A percentile compares a stretch with the other conserved stretches of the same genome.
Evolutionary conservation across 169 alveolate genomes (phyloP).

Genomic region (Plasmodium malariae): DNA sequence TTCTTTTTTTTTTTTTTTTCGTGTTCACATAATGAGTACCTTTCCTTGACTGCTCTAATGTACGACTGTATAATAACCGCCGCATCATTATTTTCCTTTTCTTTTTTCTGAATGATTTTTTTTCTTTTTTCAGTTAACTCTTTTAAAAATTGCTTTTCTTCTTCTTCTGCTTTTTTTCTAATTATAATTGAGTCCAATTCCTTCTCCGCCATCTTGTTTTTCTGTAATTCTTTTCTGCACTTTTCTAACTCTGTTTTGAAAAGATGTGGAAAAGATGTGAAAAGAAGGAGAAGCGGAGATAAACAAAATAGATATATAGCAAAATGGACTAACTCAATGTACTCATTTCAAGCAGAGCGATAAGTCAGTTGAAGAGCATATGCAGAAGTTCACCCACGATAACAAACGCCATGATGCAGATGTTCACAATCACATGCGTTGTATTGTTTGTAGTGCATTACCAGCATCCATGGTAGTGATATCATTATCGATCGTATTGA

Average conservation of each 20-base stretch:
- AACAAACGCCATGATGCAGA: too few species aligned
- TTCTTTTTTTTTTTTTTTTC: conserved; percentile 46
- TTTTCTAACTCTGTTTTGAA: conserved; percentile 14
- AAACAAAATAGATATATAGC: too few species aligned
- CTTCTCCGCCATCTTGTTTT: conserved; percentile 23
- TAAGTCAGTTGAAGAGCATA: too few species aligned
- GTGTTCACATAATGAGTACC: conserved; percentile 34
- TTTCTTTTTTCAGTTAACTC: conserved; percentile 52
- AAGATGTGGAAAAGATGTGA: too few species aligned
- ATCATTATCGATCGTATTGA: conserved; percentile 36
- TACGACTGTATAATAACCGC: conserved; percentile 64
- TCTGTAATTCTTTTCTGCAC: conserved; percentile 12
- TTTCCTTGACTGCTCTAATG: conserved; percentile 64
- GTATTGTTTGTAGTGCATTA: background rate
- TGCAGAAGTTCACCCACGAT: too few species aligned
- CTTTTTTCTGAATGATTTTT: conserved; percentile 20
- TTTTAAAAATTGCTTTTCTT: conserved; percentile 22
- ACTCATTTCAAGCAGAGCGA: too few species aligned
- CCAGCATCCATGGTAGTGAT: conserved; percentile 29
- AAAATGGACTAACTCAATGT: too few species aligned
- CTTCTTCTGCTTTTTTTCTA: conserved; percentile 37
- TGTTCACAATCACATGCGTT: too few species aligned
- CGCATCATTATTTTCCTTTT: conserved; percentile 44
- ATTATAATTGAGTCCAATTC: conserved; percentile 28
- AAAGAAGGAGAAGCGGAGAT: too few species aligned